A percentile compares a stretch with the other conserved stretches of the same genome.
These are phyloP conservation scores for Acacia concinna DNA, from an alignment of 331 rosid genomes.

Conservation along the genomic window DNA sequence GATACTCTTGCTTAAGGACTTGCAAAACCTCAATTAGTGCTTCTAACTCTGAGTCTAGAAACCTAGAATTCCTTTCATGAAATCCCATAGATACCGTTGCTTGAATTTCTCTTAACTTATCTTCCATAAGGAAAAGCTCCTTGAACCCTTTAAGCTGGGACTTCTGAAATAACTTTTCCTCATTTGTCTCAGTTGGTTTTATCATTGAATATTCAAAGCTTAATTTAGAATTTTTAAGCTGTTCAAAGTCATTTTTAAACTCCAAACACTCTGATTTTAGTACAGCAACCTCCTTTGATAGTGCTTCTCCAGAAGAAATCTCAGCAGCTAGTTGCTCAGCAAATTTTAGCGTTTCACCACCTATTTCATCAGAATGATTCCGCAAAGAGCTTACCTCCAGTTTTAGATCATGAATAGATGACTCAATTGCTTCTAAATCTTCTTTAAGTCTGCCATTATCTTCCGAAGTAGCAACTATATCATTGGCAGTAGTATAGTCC, in stretches of 20 bases:
- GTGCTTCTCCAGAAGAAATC: conserved; percentile 75
- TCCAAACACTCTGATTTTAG: conserved; percentile 76
- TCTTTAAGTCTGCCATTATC: conserved; percentile 64
- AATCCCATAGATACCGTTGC: conserved; percentile 62
- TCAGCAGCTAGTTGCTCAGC: conserved; percentile 73
- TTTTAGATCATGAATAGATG: conserved; percentile 74
- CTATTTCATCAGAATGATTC: conserved; percentile 73
- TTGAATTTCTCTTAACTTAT: conserved; percentile 72
- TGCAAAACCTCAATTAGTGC: conserved; percentile 59
- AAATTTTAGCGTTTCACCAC: conserved; percentile 61
- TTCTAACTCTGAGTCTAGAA: conserved; percentile 63
- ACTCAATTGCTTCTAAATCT: conserved; percentile 74
- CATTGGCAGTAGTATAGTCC: conserved; percentile 63
- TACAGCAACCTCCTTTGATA: conserved; percentile 67
- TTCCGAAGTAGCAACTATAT: conserved; percentile 61
- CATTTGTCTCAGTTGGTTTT: conserved; percentile 47
- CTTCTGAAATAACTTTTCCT: conserved; percentile 47
- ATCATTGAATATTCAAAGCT: conserved; percentile 44
- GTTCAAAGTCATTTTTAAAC: conserved; percentile 73
- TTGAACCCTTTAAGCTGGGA: conserved; percentile 61
- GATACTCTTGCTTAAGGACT: conserved; percentile 69
- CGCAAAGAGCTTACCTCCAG: conserved; percentile 68
- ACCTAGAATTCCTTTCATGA: conserved; percentile 65
- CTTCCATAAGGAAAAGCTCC: conserved; percentile 75
- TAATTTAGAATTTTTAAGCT: conserved; percentile 50